A percentile compares a stretch with the other conserved stretches of the same genome.
These are phyloP conservation scores for Jimgerdemannia lactiflua DNA, from an alignment of 192 early-diverging fungal genomes.

Conservation along the genomic window DNA sequence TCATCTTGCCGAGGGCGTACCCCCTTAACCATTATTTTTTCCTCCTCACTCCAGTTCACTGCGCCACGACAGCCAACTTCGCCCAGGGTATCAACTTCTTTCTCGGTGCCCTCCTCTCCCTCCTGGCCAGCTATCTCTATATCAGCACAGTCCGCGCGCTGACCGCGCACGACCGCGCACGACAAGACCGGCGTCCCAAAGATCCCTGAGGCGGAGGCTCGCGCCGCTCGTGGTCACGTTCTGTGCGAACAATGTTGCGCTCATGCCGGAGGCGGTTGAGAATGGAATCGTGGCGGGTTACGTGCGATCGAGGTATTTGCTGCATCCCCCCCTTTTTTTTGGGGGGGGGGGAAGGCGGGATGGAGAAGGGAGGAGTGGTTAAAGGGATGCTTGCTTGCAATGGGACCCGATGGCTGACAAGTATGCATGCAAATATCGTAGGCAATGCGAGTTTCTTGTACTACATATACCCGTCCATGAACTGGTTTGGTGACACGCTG, in stretches of 20 bases:
- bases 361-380: too few relatives aligned
- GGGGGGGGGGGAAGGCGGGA: too few relatives aligned
- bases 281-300: slow-evolving; percentile 6
- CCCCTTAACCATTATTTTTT: not conserved
- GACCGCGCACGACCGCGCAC: not conserved
- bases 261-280: slow-evolving; percentile 3
- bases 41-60: not conserved
- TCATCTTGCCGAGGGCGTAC: too few relatives aligned
- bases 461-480: slow-evolving; percentile 10
- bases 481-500: slow-evolving; percentile 15
- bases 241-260: not conserved
- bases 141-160: not conserved
- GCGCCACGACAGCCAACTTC: slow-evolving; percentile 5
- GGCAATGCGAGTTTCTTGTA: slow-evolving; percentile 2
- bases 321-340: slow-evolving; percentile 3
- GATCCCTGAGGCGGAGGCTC: not conserved
- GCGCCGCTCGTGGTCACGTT: slow-evolving; percentile 1
- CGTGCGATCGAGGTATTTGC: slow-evolving; percentile 13
- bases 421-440: too few relatives aligned
- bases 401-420: too few relatives aligned
- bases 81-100: slow-evolving; percentile 17
- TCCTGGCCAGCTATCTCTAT: slow-evolving; percentile 10
- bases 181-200: too few relatives aligned
- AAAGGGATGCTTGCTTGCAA: too few relatives aligned
- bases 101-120: slow-evolving; percentile 1